Evolutionary conservation across 2,329 filamentous ascomycete genomes (phyloP), one percentile per base, ranked within the genome.

Genomic region (Leptographium wingfieldii): DNA sequence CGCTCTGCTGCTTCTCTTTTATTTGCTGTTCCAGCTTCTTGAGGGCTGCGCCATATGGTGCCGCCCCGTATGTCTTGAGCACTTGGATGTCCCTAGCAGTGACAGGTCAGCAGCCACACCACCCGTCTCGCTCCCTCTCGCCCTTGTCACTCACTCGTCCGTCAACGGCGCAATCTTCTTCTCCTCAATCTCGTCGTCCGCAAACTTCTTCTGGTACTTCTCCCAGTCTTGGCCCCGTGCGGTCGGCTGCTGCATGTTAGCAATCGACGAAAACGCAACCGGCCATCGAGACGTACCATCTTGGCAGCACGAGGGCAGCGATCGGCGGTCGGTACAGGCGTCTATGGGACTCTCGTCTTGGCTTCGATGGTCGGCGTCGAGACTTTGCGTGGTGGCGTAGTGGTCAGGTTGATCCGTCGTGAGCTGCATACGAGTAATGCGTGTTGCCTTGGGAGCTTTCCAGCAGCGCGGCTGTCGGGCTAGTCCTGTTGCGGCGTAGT

Each of bases 21-120:
- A 99, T 97, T 77, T 96, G 89, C 75, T 97, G 95, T 77, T 99
- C 94, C 64, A 99, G 87, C 77, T 94, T 95, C 83, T 96, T 96
- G 71, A 99, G 79, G 62, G 90, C 87, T 55, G 90, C 87, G 66
- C 90, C 92, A 70, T 99, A 99, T 38, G 94, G 94, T 61, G 94
- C 94, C 43, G 92, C 92, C 69, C 95, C 95, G 75, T 99, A 99
- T 63, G 94, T 99, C 80, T 97, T 99, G 68, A 99, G 84, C 66
- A 99, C 94, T 78, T 96, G 92, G 69, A 99, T 99, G 79, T 99
- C 94, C 80, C 92, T 97, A 65, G 63, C 33, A 11, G 33, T 7
- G 68, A 57, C 60, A 43, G 19, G 64, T 63, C 65, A 73, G 70
- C 7, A 1, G 5, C 40, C 27, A 3, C 2, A 31, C 31, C 31